phyloP scores from a whole-genome alignment of 2,329 filamentous ascomycete species.

The Cercospora beticola region DNA sequence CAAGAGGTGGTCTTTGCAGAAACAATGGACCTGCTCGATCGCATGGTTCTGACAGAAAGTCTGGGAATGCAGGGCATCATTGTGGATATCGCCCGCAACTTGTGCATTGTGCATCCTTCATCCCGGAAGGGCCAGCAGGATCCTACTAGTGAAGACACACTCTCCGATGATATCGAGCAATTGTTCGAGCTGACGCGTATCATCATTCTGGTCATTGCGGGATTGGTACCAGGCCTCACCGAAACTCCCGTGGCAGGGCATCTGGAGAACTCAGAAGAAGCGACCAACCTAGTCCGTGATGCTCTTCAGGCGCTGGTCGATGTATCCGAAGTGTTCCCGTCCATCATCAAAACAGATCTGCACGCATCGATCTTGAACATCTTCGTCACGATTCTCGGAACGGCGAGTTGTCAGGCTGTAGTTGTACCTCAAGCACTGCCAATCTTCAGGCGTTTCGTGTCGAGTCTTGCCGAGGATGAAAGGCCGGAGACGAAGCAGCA shows the following conservation, averaged over 20 bases:
- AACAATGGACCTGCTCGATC: constrained; percentile 92
- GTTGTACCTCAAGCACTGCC: constrained; percentile 88
- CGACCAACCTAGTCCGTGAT: constrained; percentile 73
- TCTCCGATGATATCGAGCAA: constrained; percentile 97
- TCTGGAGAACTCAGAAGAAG: constrained; percentile 73
- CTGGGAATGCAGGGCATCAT: constrained; percentile 87
- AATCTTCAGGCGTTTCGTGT: constrained; percentile 87
- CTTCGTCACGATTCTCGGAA: constrained; percentile 88
- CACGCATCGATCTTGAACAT: constrained; percentile 97
- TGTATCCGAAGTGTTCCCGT: constrained; percentile 90
- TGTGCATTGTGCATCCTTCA: constrained; percentile 89
- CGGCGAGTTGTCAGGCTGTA: constrained; percentile 78
- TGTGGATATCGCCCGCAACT: constrained; percentile 85
- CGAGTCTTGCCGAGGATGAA: constrained; percentile 60
- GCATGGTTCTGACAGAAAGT: constrained; percentile 86
- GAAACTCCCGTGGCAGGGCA: constrained; percentile 57
- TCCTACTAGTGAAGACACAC: constrained; percentile 56
- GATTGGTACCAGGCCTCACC: constrained; percentile 78
- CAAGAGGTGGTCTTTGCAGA: constrained; percentile 94
- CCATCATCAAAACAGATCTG: constrained; percentile 93
- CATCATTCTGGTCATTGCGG: constrained; percentile 88
- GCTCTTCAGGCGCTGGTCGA: constrained; percentile 87
- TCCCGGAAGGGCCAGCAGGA: constrained; percentile 62
- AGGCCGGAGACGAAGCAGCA: constrained; percentile 60
- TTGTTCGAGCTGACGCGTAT: constrained; percentile 95